Evolutionary conservation across 768 basidiomycete species (phyloP).

Genomic region (Scleroderma bovista): DNA sequence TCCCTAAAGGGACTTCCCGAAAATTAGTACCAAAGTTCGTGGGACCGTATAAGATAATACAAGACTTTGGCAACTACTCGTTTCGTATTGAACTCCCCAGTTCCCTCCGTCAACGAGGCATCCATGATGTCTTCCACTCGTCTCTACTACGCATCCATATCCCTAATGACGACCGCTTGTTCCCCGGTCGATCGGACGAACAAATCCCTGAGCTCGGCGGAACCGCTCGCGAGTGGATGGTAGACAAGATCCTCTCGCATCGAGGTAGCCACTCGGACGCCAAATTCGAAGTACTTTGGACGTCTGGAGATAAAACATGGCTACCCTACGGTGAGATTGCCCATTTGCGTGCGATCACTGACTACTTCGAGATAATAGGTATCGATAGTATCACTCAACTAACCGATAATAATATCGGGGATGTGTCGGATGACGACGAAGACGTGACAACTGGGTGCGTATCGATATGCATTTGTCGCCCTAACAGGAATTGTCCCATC

Average conservation of each 20-base stretch:
- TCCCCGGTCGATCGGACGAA: background rate
- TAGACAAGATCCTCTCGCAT: background rate
- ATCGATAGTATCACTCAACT: no score
- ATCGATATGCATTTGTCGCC: no score
- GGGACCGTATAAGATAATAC: conserved; percentile 19
- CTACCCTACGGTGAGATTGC: conserved; percentile 9
- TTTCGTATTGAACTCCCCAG: background rate
- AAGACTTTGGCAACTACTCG: background rate
- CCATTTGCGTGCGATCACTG: background rate
- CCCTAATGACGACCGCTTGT: conserved; percentile 17
- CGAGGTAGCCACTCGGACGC: background rate
- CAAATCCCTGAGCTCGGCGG: background rate
- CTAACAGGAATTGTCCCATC: no score
- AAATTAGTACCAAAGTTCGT: conserved; percentile 34
- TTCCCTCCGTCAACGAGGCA: background rate
- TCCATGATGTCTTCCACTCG: conserved; percentile 26
- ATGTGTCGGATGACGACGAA: no score
- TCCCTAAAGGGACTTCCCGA: conserved; percentile 22
- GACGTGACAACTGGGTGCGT: no score
- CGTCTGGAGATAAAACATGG: conserved; percentile 17
- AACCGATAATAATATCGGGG: no score
- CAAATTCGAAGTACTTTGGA: conserved; percentile 19
- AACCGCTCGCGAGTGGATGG: background rate
- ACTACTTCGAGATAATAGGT: background rate
- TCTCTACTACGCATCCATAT: conserved; percentile 21